Conservation (phyloP, 2,329 filamentous ascomycete genomes). For the Shiraia sp. region DNA sequence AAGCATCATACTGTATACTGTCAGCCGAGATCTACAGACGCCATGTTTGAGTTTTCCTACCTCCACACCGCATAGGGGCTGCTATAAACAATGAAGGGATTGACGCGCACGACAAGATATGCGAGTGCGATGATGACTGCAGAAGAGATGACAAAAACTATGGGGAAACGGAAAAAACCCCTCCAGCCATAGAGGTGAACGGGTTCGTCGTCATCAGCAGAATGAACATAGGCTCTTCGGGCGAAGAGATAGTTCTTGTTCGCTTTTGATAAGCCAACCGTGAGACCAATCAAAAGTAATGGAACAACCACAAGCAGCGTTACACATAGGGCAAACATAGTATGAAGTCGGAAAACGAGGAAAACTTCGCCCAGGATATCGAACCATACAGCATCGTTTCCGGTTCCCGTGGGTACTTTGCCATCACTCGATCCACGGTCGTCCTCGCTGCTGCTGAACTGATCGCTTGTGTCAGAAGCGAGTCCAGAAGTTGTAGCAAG, state of each 20-base stretch:
- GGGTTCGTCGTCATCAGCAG: conserved; percentile 61
- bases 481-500: conserved; percentile 74
- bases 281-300: conserved; percentile 69
- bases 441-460: conserved; percentile 67
- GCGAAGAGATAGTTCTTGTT: conserved; percentile 92
- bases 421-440: conserved; percentile 55
- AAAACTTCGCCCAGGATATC: conserved; percentile 83
- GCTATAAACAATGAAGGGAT: conserved; percentile 89
- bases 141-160: conserved; percentile 71
- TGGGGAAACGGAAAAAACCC: conserved; percentile 82
- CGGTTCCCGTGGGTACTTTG: conserved; percentile 68
- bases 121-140: conserved; percentile 72
- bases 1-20: conserved; percentile 68
- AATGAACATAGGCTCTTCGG: conserved; percentile 64
- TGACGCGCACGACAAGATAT: conserved; percentile 77
- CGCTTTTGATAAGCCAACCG: conserved; percentile 67
- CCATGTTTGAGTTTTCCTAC: conserved; percentile 22
- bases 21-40: conserved; percentile 4
- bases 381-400: conserved; percentile 83
- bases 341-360: conserved; percentile 76
- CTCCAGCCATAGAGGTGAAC: conserved; percentile 74
- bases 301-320: conserved; percentile 81
- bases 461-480: conserved; percentile 67
- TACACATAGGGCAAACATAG: conserved; percentile 85
- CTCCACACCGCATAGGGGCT: conserved; percentile 83